phyloP scores from a whole-genome alignment of 225 moss, liverwort and hornwort species.

The Climacium dendroides region DNA sequence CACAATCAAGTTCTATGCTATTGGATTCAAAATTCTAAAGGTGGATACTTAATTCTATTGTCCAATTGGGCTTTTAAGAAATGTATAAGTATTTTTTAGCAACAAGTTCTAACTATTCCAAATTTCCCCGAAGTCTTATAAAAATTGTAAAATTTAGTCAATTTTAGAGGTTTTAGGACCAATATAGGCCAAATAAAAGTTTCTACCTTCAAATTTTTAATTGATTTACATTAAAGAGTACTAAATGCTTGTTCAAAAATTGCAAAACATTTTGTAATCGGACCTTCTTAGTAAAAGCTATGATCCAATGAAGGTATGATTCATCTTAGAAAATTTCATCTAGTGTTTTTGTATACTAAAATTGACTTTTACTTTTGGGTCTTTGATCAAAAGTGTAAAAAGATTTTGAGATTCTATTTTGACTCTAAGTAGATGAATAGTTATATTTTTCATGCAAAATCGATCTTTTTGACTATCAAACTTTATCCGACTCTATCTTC shows the following conservation, averaged over 20 bases:
- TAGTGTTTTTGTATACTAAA: rapidly evolving
- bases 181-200: background rate
- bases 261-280: background rate
- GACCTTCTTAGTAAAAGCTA: background rate
- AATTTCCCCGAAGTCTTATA: background rate
- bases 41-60: too few species aligned
- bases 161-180: too few species aligned
- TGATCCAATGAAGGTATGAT: background rate
- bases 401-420: background rate
- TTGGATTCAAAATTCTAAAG: too few species aligned
- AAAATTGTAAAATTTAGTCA: background rate
- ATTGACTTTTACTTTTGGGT: background rate
- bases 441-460: background rate
- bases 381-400: background rate
- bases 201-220: background rate
- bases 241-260: background rate
- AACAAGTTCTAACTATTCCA: background rate
- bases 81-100: too few species aligned
- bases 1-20: too few species aligned
- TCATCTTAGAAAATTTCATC: background rate
- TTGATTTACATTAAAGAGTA: background rate
- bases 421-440: background rate
- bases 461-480: background rate
- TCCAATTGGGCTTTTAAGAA: too few species aligned
- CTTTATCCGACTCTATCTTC: background rate